phyloP scores from a whole-genome alignment of 2,329 filamentous ascomycete species.

The Xenoacremonium recifei region DNA sequence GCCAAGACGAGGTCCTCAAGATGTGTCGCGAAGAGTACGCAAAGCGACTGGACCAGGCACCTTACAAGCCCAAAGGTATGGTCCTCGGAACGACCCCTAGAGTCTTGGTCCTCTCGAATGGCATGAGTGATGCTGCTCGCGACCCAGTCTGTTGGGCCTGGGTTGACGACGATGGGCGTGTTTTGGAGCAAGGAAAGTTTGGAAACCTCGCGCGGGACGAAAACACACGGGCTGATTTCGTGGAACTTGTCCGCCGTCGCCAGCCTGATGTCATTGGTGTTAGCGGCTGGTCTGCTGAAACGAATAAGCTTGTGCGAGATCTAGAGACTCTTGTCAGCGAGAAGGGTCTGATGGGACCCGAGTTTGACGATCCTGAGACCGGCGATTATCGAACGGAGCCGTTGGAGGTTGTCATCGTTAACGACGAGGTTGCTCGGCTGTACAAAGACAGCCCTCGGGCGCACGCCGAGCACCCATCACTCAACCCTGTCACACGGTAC shows the following conservation, averaged over 20 bases:
- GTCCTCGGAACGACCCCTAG: conserved; percentile 83
- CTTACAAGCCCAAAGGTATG: conserved; percentile 93
- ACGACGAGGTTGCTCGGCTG: conserved; percentile 94
- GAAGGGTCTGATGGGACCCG: conserved; percentile 72
- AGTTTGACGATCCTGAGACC: conserved; percentile 79
- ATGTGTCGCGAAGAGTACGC: conserved; percentile 86
- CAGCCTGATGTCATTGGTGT: conserved; percentile 89
- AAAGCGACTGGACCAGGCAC: conserved; percentile 89
- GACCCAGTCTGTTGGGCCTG: conserved; percentile 90
- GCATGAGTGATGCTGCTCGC: conserved; percentile 68
- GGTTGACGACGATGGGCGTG: conserved; percentile 87
- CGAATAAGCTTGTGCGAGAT: conserved; percentile 78
- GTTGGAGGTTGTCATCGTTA: conserved; percentile 86
- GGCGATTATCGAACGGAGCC: conserved; percentile 74
- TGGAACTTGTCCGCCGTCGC: conserved; percentile 74
- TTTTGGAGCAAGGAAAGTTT: conserved; percentile 87
- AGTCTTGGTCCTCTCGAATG: conserved; percentile 84
- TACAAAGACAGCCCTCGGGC: conserved; percentile 90
- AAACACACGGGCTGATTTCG: conserved; percentile 66
- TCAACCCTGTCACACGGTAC: conserved; percentile 79
- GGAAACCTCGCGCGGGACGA: conserved; percentile 72
- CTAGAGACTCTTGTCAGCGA: conserved; percentile 76
- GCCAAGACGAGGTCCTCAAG: conserved; percentile 88
- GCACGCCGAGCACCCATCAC: conserved; percentile 73
- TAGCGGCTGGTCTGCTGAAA: conserved; percentile 85